Evolutionary conservation across 2,329 filamentous ascomycete species (phyloP).

Genomic region (Cladosporium sp.): DNA sequence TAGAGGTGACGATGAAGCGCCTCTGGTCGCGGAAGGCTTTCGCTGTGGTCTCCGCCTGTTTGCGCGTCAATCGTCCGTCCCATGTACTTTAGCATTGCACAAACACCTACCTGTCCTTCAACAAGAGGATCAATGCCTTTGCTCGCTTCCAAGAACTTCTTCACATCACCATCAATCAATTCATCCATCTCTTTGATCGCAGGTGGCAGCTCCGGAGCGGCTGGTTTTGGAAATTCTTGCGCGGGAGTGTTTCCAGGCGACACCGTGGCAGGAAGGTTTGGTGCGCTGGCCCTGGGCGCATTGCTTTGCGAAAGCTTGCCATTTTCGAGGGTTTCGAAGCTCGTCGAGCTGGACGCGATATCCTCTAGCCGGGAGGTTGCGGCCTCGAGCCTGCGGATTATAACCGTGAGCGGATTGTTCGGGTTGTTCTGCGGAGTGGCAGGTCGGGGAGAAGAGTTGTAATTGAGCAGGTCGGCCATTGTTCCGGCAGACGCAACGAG

Average conservation of each 20-base stretch:
- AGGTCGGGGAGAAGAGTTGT: slow-evolving; percentile 15
- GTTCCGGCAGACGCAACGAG: neutral
- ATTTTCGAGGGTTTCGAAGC: slow-evolving; percentile 11
- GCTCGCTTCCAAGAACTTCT: slow-evolving; percentile 73
- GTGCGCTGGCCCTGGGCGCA: slow-evolving; percentile 29
- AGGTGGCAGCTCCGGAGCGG: slow-evolving; percentile 56
- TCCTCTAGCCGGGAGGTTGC: slow-evolving; percentile 95
- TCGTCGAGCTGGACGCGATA: slow-evolving; percentile 67
- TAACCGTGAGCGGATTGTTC: slow-evolving; percentile 45
- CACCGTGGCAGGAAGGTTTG: slow-evolving; percentile 20
- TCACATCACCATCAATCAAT: slow-evolving; percentile 68
- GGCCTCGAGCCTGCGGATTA: slow-evolving; percentile 76
- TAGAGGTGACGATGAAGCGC: slow-evolving; percentile 80
- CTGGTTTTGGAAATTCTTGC: slow-evolving; percentile 18
- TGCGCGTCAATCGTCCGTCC: neutral
- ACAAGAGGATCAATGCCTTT: slow-evolving; percentile 63
- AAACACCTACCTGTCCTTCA: slow-evolving; percentile 61
- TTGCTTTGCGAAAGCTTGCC: slow-evolving; percentile 35
- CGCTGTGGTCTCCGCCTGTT: slow-evolving; percentile 40
- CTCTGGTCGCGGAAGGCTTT: slow-evolving; percentile 78
- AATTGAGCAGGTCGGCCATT: slow-evolving; percentile 17
- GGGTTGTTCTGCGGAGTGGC: slow-evolving; percentile 7
- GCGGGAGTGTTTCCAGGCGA: neutral
- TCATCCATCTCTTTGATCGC: slow-evolving; percentile 84
- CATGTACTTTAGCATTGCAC: neutral